Evolutionary conservation across 345 rosid genomes (phyloP).

Genomic region (Eutrema yunnanense): DNA sequence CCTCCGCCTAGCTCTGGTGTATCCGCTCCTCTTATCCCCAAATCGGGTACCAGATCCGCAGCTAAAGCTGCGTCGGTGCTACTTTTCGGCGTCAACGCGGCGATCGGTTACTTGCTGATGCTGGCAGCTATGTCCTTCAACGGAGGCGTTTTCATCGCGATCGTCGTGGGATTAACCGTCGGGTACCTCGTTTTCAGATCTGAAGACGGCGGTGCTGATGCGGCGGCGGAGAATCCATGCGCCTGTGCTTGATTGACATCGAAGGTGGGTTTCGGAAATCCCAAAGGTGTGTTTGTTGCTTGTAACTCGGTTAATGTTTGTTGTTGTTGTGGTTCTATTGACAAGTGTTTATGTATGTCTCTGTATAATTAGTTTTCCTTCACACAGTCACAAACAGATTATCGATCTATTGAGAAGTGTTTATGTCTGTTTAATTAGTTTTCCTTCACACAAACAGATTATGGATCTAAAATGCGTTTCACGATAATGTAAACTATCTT

Average conservation of each 20-base stretch:
- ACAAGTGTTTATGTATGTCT: background rate
- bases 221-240: slow-evolving; percentile 41
- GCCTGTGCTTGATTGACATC: slow-evolving; percentile 47
- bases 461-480: background rate
- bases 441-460: background rate
- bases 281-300: background rate
- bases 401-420: background rate
- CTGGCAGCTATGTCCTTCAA: slow-evolving; percentile 84
- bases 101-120: slow-evolving; percentile 74
- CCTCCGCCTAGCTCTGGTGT: slow-evolving; percentile 6
- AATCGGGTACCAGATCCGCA: slow-evolving; percentile 27
- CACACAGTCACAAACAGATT: background rate
- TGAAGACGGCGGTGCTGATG: slow-evolving; percentile 28
- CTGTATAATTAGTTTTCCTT: background rate
- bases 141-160: slow-evolving; percentile 72
- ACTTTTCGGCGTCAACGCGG: slow-evolving; percentile 62
- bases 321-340: background rate
- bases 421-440: background rate
- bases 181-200: slow-evolving; percentile 57
- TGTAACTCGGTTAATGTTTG: slow-evolving; percentile 2
- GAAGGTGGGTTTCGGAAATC: background rate
- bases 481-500: background rate
- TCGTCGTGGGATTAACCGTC: slow-evolving; percentile 53
- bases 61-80: slow-evolving; percentile 37
- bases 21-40: slow-evolving; percentile 39